These are phyloP conservation scores for Amborella trichopoda DNA, from an alignment of 164 flowering plant genomes.

Conservation along the genomic window DNA sequence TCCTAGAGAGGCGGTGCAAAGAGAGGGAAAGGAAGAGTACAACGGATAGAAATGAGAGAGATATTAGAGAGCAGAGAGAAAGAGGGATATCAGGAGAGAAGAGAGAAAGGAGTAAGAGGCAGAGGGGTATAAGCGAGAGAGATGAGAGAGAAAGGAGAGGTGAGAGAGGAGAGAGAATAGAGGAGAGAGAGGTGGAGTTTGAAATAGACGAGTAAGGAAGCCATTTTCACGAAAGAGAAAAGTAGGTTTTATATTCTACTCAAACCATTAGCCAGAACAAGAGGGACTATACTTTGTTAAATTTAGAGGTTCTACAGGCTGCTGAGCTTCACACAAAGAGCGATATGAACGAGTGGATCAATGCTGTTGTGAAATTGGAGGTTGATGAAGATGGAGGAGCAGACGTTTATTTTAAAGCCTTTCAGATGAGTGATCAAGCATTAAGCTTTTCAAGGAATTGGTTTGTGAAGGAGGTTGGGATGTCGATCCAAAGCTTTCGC, in stretches of 20 bases:
- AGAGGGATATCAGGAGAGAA: too few relatives aligned
- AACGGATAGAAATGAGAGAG: too few relatives aligned
- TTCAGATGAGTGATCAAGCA: conserved; percentile 93
- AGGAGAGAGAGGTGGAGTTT: too few relatives aligned
- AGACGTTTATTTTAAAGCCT: conserved; percentile 87
- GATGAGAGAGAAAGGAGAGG: too few relatives aligned
- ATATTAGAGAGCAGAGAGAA: too few relatives aligned
- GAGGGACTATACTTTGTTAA: conserved; percentile 69
- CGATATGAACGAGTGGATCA: conserved; percentile 89
- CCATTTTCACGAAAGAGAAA: conserved; percentile 19
- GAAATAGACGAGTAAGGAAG: too few relatives aligned
- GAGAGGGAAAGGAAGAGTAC: too few relatives aligned
- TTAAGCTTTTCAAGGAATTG: conserved; percentile 79
- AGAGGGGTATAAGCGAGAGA: too few relatives aligned
- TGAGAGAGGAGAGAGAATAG: too few relatives aligned
- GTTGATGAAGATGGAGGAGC: conserved; percentile 86
- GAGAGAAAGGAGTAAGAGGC: too few relatives aligned
- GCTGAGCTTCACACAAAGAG: conserved; percentile 71
- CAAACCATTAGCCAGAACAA: conserved; percentile 74
- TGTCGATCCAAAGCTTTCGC: conserved; percentile 71
- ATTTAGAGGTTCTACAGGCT: conserved; percentile 68
- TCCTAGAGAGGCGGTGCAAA: too few relatives aligned
- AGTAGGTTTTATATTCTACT: conserved; percentile 33
- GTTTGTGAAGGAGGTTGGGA: conserved; percentile 31
- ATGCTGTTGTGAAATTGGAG: conserved; percentile 75